Evolutionary conservation across 257 asterid genomes (phyloP).

Genomic region (Jacaranda copaia): DNA sequence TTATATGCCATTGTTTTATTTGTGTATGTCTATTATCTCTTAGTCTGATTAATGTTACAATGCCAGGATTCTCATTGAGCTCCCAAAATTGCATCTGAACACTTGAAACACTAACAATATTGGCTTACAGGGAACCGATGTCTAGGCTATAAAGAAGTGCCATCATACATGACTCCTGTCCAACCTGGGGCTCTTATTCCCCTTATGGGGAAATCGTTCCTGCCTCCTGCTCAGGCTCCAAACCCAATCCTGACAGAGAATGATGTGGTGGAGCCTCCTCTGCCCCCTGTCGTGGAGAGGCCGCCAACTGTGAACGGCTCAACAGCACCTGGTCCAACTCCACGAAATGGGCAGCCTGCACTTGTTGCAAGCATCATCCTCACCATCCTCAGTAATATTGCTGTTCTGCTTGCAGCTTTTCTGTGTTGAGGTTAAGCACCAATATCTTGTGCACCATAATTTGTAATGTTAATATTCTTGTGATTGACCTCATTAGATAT

Average conservation of each 20-base stretch:
- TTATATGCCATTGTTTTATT: too few species aligned
- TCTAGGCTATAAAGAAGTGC: constrained; percentile 50
- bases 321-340: constrained; percentile 46
- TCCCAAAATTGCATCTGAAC: background rate
- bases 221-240: constrained; percentile 77
- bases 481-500: background rate
- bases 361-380: constrained; percentile 48
- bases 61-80: background rate
- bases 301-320: constrained; percentile 37
- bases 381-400: constrained; percentile 41
- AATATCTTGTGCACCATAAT: background rate
- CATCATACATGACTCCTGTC: constrained; percentile 58
- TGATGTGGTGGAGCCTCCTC: constrained; percentile 65
- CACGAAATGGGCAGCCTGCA: constrained; percentile 56
- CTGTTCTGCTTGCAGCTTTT: constrained; percentile 49
- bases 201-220: constrained; percentile 22
- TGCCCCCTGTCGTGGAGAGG: constrained; percentile 55
- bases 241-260: constrained; percentile 51
- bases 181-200: constrained; percentile 58
- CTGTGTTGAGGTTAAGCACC: constrained; percentile 36
- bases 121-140: constrained; percentile 66
- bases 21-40: background rate
- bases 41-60: background rate
- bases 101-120: constrained; percentile 21
- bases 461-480: background rate